These are phyloP conservation scores for Taphrina communis DNA, from an alignment of 1,139 yeast genomes.

Conservation along the genomic window DNA sequence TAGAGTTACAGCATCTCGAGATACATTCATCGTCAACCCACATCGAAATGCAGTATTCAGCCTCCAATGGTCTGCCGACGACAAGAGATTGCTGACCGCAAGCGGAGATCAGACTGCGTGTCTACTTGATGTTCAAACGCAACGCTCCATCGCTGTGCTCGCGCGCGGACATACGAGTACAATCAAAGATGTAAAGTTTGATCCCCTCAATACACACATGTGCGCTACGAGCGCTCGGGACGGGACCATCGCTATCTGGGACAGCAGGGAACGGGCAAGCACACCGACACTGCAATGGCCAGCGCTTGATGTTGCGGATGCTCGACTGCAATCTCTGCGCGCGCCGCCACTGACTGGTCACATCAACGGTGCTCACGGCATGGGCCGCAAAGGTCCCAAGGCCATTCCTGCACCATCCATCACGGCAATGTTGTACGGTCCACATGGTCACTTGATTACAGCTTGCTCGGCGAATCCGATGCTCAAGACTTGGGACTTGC, in stretches of 20 bases:
- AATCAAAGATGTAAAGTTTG: conserved; percentile 34
- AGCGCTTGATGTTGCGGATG: not conserved
- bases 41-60: conserved; percentile 41
- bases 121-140: conserved; percentile 39
- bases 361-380: conserved; percentile 15
- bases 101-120: conserved; percentile 34
- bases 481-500: conserved; percentile 41
- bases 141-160: conserved; percentile 11
- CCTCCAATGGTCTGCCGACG: conserved; percentile 40
- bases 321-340: not conserved
- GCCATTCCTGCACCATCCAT: conserved; percentile 22
- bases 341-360: not conserved
- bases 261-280: conserved; percentile 2
- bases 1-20: not conserved
- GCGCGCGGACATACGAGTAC: conserved; percentile 32
- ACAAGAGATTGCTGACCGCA: conserved; percentile 39
- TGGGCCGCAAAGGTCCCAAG: conserved; percentile 1
- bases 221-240: conserved; percentile 39
- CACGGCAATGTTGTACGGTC: conserved; percentile 6
- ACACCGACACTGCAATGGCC: not conserved
- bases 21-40: conserved; percentile 20
- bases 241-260: conserved; percentile 42
- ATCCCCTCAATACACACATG: conserved; percentile 23
- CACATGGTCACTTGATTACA: conserved; percentile 27
- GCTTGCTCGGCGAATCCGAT: conserved; percentile 34